These are phyloP conservation scores for Hanseniaspora gamundiae DNA, from an alignment of 1,139 yeast species.

Conservation along the genomic window DNA sequence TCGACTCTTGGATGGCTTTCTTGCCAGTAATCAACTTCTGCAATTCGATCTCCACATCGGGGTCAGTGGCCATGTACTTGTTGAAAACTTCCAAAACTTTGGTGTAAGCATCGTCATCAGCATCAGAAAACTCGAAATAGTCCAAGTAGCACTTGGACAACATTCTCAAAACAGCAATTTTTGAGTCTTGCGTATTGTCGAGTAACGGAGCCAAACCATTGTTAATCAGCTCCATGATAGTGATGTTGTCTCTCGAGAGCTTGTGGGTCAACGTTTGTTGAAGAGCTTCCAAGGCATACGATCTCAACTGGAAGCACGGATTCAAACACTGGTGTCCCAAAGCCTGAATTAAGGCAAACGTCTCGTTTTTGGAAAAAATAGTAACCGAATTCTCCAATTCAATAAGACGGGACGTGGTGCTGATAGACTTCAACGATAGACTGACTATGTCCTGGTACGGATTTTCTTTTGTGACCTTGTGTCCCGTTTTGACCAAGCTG, in stretches of 20 bases:
- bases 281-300: conserved; percentile 38
- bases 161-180: conserved; percentile 47
- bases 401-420: conserved; percentile 42
- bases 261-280: conserved; percentile 31
- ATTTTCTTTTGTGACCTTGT: conserved; percentile 32
- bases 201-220: conserved; percentile 66
- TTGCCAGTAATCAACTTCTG: conserved; percentile 27
- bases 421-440: conserved; percentile 50
- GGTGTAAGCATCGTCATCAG: conserved; percentile 34
- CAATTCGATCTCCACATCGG: conserved; percentile 29
- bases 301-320: conserved; percentile 69
- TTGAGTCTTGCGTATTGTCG: conserved; percentile 34
- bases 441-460: conserved; percentile 43
- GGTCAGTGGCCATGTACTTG: conserved; percentile 30
- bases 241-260: conserved; percentile 25
- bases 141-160: conserved; percentile 65
- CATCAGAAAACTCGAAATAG: conserved; percentile 32
- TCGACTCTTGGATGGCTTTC: conserved; percentile 20
- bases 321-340: conserved; percentile 81
- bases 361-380: conserved; percentile 12
- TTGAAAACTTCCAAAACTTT: conserved; percentile 38
- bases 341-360: conserved; percentile 59
- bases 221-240: conserved; percentile 50
- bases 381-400: conserved; percentile 11
- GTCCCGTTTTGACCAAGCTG: conserved; percentile 31